Conservation (phyloP, 176 grass and related monocot species). For the Coix lacrymajobi region DNA sequence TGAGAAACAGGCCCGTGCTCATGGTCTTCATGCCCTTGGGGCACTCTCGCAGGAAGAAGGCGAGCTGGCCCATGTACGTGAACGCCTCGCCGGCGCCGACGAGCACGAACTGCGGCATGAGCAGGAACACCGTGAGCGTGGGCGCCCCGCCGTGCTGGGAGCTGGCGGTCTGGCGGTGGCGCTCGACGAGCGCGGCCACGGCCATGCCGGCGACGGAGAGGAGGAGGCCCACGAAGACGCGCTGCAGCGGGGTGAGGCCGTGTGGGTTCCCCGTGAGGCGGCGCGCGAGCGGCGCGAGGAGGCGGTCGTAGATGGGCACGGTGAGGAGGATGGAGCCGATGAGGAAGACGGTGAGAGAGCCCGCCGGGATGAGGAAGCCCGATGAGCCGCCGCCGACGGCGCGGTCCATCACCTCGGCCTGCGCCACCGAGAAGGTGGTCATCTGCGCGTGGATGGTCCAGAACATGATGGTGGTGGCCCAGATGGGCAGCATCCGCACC, state of each 20-base stretch:
- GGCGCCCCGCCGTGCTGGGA: constrained; percentile 19
- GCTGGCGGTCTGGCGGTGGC: constrained; percentile 20
- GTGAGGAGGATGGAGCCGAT: constrained; percentile 92
- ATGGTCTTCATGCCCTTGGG: constrained; percentile 99
- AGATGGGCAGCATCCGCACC: constrained; percentile 68
- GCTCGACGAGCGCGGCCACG: constrained; percentile 57
- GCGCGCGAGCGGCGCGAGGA: constrained; percentile 41
- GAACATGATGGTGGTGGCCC: constrained; percentile 82
- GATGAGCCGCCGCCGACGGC: constrained; percentile 51
- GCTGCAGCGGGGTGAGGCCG: constrained; percentile 74
- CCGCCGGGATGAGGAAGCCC: constrained; percentile 69
- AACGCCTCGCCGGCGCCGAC: constrained; percentile 90
- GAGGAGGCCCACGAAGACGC: constrained; percentile 66
- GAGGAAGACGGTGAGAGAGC: constrained; percentile 89
- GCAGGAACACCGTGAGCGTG: constrained; percentile 64
- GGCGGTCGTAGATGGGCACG: constrained; percentile 79
- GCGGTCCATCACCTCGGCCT: constrained; percentile 74
- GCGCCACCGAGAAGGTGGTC: constrained; percentile 87
- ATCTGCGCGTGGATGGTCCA: constrained; percentile 96
- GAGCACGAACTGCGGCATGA: constrained; percentile 88
- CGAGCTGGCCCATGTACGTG: constrained; percentile 95
- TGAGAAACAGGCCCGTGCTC: constrained; percentile 94
- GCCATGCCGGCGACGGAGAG: constrained; percentile 75
- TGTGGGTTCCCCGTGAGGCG: constrained; percentile 64
- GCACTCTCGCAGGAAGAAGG: constrained; percentile 90